Evolutionary conservation across 768 basidiomycete genomes (phyloP).

Genomic region (Hypholoma fasciculare): DNA sequence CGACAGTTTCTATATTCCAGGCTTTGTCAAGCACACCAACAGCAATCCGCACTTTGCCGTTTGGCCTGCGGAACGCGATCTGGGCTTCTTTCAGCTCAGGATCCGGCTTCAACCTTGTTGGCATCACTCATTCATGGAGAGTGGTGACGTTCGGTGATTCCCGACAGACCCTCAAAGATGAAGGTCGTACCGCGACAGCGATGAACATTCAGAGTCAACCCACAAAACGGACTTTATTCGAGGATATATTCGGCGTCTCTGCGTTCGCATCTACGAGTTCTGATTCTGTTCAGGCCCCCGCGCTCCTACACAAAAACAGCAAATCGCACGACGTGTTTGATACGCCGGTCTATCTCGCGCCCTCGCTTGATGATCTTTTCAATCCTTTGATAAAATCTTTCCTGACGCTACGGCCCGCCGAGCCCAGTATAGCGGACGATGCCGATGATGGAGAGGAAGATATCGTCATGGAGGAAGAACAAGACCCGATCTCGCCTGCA

Average conservation of each 20-base stretch:
- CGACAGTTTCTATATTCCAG: slow-evolving; percentile 49
- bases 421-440: slow-evolving; percentile 2
- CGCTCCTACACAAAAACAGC: slow-evolving; percentile 8
- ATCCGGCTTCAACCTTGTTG: slow-evolving; percentile 57
- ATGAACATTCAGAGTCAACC: slow-evolving; percentile 18
- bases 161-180: slow-evolving; percentile 43
- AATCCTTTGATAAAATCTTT: slow-evolving; percentile 47
- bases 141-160: slow-evolving; percentile 69
- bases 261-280: slow-evolving; percentile 49
- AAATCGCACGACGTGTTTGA: slow-evolving; percentile 51
- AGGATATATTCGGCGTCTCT: slow-evolving; percentile 87
- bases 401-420: slow-evolving; percentile 26
- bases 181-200: slow-evolving; percentile 13
- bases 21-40: slow-evolving; percentile 44
- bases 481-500: slow-evolving; percentile 19
- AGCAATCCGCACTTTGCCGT: slow-evolving; percentile 53
- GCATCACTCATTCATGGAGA: slow-evolving; percentile 66
- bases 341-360: slow-evolving; percentile 74
- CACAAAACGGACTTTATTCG: slow-evolving; percentile 66
- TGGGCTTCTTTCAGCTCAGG: slow-evolving; percentile 31
- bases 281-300: slow-evolving; percentile 18
- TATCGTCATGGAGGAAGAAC: slow-evolving; percentile 44
- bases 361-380: slow-evolving; percentile 73
- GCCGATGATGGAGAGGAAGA: slow-evolving; percentile 37
- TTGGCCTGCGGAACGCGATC: slow-evolving; percentile 54